Evolutionary conservation across 2,329 filamentous ascomycete genomes (phyloP).

Genomic region (Fusarium udum): DNA sequence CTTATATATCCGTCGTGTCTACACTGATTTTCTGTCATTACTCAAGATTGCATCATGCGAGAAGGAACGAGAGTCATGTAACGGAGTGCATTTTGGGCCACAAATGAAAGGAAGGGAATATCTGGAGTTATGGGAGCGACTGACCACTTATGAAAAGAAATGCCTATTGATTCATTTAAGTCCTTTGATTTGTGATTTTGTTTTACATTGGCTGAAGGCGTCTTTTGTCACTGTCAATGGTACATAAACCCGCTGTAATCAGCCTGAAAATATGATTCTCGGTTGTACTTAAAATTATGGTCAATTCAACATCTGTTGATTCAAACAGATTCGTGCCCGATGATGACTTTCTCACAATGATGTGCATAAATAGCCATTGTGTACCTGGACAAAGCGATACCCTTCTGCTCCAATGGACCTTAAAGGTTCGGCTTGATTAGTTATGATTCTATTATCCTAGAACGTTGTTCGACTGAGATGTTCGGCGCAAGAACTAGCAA

Average conservation of each 20-base stretch:
- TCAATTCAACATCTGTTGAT: background rate
- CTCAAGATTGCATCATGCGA: conserved; percentile 27
- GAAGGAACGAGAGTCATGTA: conserved; percentile 15
- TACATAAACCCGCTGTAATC: background rate
- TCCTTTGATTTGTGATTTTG: background rate
- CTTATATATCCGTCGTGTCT: conserved; percentile 11
- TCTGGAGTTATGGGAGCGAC: conserved; percentile 35
- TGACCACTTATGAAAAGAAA: conserved; percentile 28
- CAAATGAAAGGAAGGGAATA: conserved; percentile 19
- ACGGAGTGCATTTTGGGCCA: conserved; percentile 23
- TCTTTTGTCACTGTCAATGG: background rate
- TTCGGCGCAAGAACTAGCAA: conserved; percentile 33
- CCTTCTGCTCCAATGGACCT: background rate
- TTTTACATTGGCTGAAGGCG: background rate
- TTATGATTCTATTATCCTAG: conserved; percentile 6
- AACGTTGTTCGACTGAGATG: conserved; percentile 40
- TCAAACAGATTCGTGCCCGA: background rate
- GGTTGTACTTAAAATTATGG: background rate
- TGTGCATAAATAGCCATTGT: background rate
- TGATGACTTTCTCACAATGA: background rate
- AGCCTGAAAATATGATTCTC: background rate
- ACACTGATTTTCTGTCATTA: conserved; percentile 23
- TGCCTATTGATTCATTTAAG: conserved; percentile 12
- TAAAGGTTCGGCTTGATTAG: background rate
- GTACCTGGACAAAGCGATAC: background rate